phyloP scores from a whole-genome alignment of 495 filamentous ascomycete genomes.

The Alectoria sarmentosa region DNA sequence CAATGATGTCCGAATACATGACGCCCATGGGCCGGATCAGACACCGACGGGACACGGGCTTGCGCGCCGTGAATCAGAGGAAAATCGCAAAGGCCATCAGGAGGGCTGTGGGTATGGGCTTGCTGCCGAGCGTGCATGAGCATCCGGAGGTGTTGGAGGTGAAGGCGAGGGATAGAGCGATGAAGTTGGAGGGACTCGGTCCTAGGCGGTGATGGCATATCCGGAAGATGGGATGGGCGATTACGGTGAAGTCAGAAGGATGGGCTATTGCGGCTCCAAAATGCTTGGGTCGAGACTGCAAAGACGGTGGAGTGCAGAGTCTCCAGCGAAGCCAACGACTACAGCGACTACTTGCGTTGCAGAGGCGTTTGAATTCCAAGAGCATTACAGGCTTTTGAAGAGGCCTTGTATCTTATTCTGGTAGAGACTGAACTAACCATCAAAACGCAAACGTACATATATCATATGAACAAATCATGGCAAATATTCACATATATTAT shows the following conservation, averaged over 20 bases:
- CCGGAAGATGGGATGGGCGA: background rate
- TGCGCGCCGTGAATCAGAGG: constrained; percentile 83
- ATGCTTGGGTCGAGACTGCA: background rate
- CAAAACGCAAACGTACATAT: background rate
- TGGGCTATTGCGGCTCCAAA: background rate
- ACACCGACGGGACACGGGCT: constrained; percentile 61
- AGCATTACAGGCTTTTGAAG: background rate
- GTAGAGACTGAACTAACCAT: background rate
- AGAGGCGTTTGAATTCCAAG: background rate
- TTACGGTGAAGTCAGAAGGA: background rate
- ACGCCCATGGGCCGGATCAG: constrained; percentile 80
- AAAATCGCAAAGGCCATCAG: constrained; percentile 88
- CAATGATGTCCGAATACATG: constrained; percentile 84
- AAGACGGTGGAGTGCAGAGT: background rate
- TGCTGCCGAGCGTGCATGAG: constrained; percentile 86
- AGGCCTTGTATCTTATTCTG: background rate
- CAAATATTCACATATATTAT: background rate
- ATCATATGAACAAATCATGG: background rate
- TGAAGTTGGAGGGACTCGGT: constrained; percentile 2
- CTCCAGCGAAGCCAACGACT: background rate
- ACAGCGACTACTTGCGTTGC: background rate
- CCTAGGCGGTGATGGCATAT: background rate
- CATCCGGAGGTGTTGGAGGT: constrained; percentile 79
- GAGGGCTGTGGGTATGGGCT: constrained; percentile 76
- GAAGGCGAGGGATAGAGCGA: constrained; percentile 25